Evolutionary conservation across 192 early-diverging fungal genomes (phyloP).

Genomic region (Mycoemilia scoparia): DNA sequence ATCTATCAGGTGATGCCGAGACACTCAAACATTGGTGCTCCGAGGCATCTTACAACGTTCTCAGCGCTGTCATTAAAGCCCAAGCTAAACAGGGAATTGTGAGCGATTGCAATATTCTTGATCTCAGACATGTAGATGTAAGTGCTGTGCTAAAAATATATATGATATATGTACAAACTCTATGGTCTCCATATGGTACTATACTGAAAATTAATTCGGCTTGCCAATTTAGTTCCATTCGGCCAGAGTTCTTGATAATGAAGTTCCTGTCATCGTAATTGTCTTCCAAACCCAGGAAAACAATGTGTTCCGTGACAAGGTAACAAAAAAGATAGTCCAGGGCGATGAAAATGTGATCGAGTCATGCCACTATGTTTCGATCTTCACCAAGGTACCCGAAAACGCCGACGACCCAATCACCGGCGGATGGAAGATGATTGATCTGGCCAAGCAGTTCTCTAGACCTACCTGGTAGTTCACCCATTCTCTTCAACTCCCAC

Average conservation of each 20-base stretch:
- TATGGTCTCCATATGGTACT: no score
- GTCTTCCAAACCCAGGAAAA: constrained; percentile 89
- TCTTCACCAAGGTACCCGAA: constrained; percentile 75
- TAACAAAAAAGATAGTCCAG: constrained; percentile 67
- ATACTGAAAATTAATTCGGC: no score
- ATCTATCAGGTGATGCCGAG: constrained; percentile 65
- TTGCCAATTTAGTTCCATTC: no score
- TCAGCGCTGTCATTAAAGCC: constrained; percentile 65
- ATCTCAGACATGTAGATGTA: constrained; percentile 82
- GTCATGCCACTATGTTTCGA: constrained; percentile 67
- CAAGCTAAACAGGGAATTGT: constrained; percentile 76
- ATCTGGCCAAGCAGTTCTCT: constrained; percentile 58
- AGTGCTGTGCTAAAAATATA: no score
- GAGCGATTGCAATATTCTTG: constrained; percentile 86
- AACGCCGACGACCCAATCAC: constrained; percentile 65
- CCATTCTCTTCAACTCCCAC: no score
- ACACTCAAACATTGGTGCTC: constrained; percentile 86
- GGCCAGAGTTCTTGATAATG: constrained; percentile 82
- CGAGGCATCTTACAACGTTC: constrained; percentile 70
- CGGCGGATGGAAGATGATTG: constrained; percentile 81
- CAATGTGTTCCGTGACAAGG: constrained; percentile 72
- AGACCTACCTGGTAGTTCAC: constrained; percentile 29
- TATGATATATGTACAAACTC: no score
- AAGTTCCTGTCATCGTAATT: constrained; percentile 76
- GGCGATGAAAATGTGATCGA: constrained; percentile 84